Evolutionary conservation across 768 basidiomycete genomes (phyloP).

Genomic region (Russula virescens): DNA sequence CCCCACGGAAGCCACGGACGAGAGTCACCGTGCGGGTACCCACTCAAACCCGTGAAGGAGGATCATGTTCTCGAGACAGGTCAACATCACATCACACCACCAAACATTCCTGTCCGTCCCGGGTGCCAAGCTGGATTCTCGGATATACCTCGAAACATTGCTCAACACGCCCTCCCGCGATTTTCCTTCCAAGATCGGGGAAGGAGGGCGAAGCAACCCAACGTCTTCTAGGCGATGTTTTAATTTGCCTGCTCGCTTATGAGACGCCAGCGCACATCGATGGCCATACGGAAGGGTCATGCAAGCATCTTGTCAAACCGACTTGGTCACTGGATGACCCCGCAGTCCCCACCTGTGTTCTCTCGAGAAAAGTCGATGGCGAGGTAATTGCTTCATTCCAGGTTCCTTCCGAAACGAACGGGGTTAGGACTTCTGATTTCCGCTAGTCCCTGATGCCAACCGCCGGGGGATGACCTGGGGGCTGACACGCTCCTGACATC

Average conservation of each 20-base stretch:
- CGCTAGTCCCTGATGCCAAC: constrained; percentile 16
- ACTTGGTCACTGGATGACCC: constrained; percentile 7
- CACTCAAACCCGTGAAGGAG: background rate
- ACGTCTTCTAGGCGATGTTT: background rate
- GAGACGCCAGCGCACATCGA: constrained; percentile 2
- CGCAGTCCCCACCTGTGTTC: background rate
- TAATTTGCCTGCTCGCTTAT: constrained; percentile 7
- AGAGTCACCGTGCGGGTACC: constrained; percentile 6
- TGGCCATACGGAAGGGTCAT: background rate
- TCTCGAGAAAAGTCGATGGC: constrained; percentile 9
- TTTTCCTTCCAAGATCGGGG: constrained; percentile 8
- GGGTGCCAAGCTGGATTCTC: background rate
- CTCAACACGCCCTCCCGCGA: constrained; percentile 1
- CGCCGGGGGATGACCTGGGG: background rate
- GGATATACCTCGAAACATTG: background rate
- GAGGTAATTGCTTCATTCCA: constrained; percentile 2
- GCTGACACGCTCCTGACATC: constrained; percentile 1
- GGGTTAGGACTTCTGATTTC: constrained; percentile 14
- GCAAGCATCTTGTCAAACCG: background rate
- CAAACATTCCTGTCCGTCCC: background rate
- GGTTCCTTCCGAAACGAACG: constrained; percentile 21
- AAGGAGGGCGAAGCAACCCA: background rate
- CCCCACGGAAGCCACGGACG: constrained; percentile 6
- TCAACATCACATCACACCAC: background rate
- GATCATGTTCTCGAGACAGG: constrained; percentile 3